Conservation (phyloP, 1,284 basidiomycete species). For the Cystobasidium slooffiae region DNA sequence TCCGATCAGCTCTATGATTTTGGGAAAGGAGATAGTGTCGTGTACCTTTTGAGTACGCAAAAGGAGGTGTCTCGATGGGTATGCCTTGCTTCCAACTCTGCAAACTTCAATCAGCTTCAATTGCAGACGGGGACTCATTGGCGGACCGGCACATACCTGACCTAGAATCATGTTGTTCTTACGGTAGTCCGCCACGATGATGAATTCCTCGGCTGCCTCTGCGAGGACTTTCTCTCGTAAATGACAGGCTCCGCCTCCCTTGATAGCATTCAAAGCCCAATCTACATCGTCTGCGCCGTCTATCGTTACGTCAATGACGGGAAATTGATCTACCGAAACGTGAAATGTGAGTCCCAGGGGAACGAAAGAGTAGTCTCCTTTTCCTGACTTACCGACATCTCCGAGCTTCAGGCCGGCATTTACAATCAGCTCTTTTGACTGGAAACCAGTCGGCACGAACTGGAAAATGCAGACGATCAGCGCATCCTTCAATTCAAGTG, state of each 20-base stretch:
- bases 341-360: neutral
- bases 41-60: slow-evolving; percentile 92
- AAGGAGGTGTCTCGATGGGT: slow-evolving; percentile 94
- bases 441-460: slow-evolving; percentile 68
- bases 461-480: neutral
- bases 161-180: slow-evolving; percentile 61
- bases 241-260: slow-evolving; percentile 97
- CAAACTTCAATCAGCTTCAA: neutral
- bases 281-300: slow-evolving; percentile 71
- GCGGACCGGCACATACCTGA: neutral
- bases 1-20: too few species aligned
- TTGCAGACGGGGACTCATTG: too few species aligned
- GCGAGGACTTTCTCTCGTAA: slow-evolving; percentile 84
- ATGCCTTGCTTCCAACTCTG: slow-evolving; percentile 65
- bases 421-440: slow-evolving; percentile 93
- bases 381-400: slow-evolving; percentile 77
- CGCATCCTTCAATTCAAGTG: neutral
- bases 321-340: slow-evolving; percentile 64
- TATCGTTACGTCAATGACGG: slow-evolving; percentile 88
- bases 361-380: too few species aligned
- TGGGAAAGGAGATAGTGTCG: too few species aligned
- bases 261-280: slow-evolving; percentile 84
- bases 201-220: slow-evolving; percentile 88
- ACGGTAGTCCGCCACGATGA: slow-evolving; percentile 93
- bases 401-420: slow-evolving; percentile 77